Evolutionary conservation across 768 basidiomycete genomes (phyloP), one percentile per base, ranked within the genome.

Genomic region (Gymnopilus junonius): DNA sequence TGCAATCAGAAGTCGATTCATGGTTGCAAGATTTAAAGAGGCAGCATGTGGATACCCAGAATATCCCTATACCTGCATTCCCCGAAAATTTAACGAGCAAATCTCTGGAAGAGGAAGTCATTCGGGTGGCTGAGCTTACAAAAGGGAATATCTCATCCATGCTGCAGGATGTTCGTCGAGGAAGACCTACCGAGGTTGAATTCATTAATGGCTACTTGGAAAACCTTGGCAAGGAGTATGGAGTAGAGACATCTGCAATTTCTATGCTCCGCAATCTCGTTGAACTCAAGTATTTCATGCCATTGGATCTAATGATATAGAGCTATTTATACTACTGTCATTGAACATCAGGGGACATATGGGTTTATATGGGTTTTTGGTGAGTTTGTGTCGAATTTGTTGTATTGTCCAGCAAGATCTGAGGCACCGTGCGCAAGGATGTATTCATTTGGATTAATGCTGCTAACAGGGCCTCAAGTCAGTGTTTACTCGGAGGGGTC

Each of bases 131-230:
- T 15, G 65, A 79, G 8, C 58, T 77, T 23, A 96, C 93, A 3
- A 77, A 75, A 42, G 76, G 77, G 14, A 94, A 95, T 71, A 83
- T 88, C 55, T 94, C 94, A 6, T 93, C 91, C 15, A 97, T 94
- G 86, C 79, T 95, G 17, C 73, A 79, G 15, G 94, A 97, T 71
- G 73, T 96, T 29, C 82, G 82, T 65, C 74, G 76, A 32, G 88
- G 89, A 43, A 77, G 79, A 55, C 64, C 70, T 5, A 95, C 94
- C 0, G 95, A 98, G 77, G 83, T 98, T 23, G 85, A 90, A 17
- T 92, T 79, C 69, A 80, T 97, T 69, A 95, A 93, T 63, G 95
- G 96, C 4, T 93, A 95, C 73, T 74, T 99, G 53, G 71, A 87
- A 29, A 75, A 78, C 8, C 76, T 94, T 8, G 96, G 91, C 25